Conservation (phyloP, 2,329 filamentous ascomycete genomes). For the Apiospora aurea region DNA sequence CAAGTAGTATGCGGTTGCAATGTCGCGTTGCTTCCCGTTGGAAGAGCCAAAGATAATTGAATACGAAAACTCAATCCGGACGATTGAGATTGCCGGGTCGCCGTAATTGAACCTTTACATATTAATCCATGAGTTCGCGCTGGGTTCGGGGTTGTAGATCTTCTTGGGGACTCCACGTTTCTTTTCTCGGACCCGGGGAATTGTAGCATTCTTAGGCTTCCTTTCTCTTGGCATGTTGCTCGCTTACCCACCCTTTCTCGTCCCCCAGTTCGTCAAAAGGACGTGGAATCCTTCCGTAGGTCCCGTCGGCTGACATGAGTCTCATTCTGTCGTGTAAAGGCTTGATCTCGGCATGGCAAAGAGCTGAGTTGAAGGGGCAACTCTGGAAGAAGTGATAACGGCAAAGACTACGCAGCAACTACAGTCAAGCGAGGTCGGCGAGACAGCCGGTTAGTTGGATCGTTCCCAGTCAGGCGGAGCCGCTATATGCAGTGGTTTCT, state of each 20-base stretch:
- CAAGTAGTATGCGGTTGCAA: background rate
- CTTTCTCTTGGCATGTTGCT: background rate
- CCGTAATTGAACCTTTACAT: background rate
- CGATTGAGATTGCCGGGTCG: background rate
- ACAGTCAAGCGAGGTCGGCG: background rate
- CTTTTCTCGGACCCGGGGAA: background rate
- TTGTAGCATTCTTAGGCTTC: background rate
- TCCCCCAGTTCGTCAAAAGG: background rate
- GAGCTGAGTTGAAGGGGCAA: background rate
- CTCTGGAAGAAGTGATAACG: no score
- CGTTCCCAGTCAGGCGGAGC: no score
- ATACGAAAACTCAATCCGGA: background rate
- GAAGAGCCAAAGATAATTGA: background rate
- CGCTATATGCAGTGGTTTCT: background rate
- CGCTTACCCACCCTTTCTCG: background rate
- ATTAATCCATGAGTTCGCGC: background rate
- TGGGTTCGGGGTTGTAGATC: background rate
- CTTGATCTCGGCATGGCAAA: background rate
- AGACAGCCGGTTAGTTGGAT: background rate
- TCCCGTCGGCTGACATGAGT: background rate
- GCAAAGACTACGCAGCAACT: no score
- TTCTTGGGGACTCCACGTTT: background rate
- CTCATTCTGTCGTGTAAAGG: background rate
- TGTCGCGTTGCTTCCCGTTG: background rate
- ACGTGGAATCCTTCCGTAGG: background rate